Conservation (phyloP, 2,329 filamentous ascomycete genomes). For the Dryadomyces quercivorus region DNA sequence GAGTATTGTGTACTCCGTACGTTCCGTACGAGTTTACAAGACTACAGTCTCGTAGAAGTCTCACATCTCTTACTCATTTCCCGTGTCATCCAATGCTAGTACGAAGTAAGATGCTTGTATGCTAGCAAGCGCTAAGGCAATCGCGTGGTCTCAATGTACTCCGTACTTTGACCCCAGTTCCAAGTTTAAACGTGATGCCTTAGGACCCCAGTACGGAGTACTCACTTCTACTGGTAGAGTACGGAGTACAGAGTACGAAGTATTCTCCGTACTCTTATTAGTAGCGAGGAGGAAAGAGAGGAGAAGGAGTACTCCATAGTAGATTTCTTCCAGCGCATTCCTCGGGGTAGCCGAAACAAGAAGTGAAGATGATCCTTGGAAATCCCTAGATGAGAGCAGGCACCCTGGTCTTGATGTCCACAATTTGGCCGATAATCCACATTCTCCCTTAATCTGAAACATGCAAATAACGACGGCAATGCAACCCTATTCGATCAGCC, state of each 20-base stretch:
- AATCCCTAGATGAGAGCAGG: background rate
- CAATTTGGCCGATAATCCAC: background rate
- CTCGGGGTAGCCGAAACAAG: background rate
- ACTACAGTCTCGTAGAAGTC: too few relatives aligned
- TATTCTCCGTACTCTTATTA: too few relatives aligned
- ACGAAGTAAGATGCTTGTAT: constrained; percentile 14
- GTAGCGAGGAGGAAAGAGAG: background rate
- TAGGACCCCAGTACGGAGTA: constrained; percentile 5
- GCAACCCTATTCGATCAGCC: background rate
- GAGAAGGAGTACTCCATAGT: too few relatives aligned
- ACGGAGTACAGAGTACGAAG: too few relatives aligned
- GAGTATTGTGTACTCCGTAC: too few relatives aligned
- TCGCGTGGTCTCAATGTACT: constrained; percentile 19
- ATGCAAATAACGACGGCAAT: background rate
- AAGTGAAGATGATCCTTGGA: background rate
- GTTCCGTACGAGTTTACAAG: too few relatives aligned
- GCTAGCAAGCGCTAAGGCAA: constrained; percentile 18
- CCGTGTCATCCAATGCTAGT: background rate
- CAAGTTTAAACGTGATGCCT: constrained; percentile 16
- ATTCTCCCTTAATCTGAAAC: background rate
- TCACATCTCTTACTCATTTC: background rate
- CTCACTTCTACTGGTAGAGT: too few relatives aligned
- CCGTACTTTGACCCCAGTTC: constrained; percentile 17
- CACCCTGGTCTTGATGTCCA: too few relatives aligned
- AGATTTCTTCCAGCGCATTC: background rate